phyloP scores from a whole-genome alignment of 371 early-diverging fungal species.

The Mortierella sp. region DNA sequence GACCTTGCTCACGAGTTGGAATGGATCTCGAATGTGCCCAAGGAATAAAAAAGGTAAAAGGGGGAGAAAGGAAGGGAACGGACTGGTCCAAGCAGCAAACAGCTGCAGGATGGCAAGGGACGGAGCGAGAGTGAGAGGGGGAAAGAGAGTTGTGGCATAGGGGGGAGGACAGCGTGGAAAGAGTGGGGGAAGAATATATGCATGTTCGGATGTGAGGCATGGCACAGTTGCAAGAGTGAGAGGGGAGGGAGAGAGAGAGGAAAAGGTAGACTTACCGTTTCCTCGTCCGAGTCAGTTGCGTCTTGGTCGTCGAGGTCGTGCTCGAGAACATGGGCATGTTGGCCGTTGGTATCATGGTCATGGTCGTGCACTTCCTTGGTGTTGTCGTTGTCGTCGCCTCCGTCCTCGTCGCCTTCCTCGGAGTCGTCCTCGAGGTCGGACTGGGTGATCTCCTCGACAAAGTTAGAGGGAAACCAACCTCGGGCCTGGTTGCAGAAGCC shows the following conservation, averaged over 20 bases:
- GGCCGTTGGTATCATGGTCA: background rate
- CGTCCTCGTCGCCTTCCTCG: conserved; percentile 23
- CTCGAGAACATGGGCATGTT: background rate
- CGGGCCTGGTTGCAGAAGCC: conserved; percentile 74
- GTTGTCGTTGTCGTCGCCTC: background rate
- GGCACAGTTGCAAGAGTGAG: no score
- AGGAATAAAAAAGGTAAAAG: background rate
- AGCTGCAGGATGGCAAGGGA: background rate
- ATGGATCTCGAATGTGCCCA: background rate
- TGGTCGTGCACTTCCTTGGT: background rate
- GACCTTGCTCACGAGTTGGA: background rate
- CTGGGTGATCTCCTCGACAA: conserved; percentile 49
- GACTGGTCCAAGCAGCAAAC: background rate
- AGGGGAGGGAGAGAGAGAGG: background rate
- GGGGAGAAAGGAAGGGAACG: background rate
- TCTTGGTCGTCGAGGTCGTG: background rate
- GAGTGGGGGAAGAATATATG: background rate
- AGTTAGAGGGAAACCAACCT: conserved; percentile 87
- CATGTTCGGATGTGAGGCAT: background rate
- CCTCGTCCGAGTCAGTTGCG: conserved; percentile 18
- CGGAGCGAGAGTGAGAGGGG: background rate
- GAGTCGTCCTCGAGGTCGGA: conserved; percentile 57
- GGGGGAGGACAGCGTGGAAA: background rate
- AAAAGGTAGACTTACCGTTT: conserved; percentile 24
- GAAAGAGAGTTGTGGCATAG: background rate